Base-by-base conservation (phyloP, 345 rosid species). In the Citrus maxima region DNA sequence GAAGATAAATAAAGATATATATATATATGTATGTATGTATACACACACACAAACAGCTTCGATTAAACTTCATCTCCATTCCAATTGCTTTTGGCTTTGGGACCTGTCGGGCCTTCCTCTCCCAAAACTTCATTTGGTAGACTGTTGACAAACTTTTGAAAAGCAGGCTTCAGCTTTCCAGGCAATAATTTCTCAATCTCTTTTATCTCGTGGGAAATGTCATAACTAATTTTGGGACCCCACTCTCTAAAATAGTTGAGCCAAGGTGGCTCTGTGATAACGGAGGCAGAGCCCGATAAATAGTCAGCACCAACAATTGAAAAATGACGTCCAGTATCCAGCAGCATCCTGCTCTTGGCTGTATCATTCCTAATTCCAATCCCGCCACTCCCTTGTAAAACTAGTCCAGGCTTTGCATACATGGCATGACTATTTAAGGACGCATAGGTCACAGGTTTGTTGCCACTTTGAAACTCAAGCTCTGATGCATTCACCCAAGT, bases 81-180 rank as follows among this genome's bases (percentile, higher is more conserved):
- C 97, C 96, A 94, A 74, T 73, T 93, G 4, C 77, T n/a, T 73
- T 94, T 93, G 27, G 82, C 62, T 81, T 91, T 93, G 34, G 98
- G 97, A 65, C 97, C 96, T 2, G 94, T 91, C 18, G 98, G 97
- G 77, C 98, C 97, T 79, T 95, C 93, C 86, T 95, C 89, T 19
- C 95, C 95, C 7, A 85, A 73, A 18, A 90, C 83, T 82, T 93
- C 93, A 62, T 72, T 35, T 9, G 97, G 97, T 64, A 93, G 65
- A 76, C 89, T 79, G 35, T 67, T 83, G 5, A 86, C 70, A 51
- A 91, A 73, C 37, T 87, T 86, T 25, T 74, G 78, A 68, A 94
- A 91, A 6, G 82, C 89, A 60, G 87, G 81, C 80, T 83, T 91
- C 32, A 94, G 85, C 68, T 56, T 46, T 27, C 84, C 87, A 4